Evolutionary conservation across 192 early-diverging fungal species (phyloP).

Genomic region (Backusella circina): DNA sequence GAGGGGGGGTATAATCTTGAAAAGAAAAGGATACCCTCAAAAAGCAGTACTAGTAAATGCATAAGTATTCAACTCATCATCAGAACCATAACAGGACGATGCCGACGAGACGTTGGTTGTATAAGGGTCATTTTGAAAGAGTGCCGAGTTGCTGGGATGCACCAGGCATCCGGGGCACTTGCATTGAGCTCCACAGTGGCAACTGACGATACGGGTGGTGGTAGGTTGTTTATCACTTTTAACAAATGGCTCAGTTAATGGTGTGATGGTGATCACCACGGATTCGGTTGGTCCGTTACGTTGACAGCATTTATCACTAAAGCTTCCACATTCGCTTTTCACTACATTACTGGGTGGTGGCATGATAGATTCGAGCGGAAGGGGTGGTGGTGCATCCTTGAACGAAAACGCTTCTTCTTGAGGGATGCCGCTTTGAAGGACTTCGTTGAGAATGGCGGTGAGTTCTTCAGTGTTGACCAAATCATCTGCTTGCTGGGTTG

Average conservation of each 20-base stretch:
- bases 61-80: constrained; percentile 3
- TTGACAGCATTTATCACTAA: background rate
- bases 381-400: background rate
- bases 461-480: constrained; percentile 16
- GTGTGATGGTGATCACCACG: constrained; percentile 16
- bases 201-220: constrained; percentile 16
- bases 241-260: background rate
- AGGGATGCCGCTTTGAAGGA: constrained; percentile 1
- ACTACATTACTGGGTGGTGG: background rate
- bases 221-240: background rate
- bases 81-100: constrained; percentile 12
- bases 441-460: constrained; percentile 18
- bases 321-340: constrained; percentile 1
- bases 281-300: background rate
- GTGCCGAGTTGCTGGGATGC: constrained; percentile 7
- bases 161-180: constrained; percentile 22
- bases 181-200: constrained; percentile 14
- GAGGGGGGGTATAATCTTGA: background rate
- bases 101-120: background rate
- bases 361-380: background rate
- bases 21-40: background rate
- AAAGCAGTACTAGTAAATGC: background rate
- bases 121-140: constrained; percentile 8
- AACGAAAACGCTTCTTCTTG: background rate
- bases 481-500: background rate